Conservation (phyloP, 495 filamentous ascomycete species). For the Bacidia gigantensis region DNA sequence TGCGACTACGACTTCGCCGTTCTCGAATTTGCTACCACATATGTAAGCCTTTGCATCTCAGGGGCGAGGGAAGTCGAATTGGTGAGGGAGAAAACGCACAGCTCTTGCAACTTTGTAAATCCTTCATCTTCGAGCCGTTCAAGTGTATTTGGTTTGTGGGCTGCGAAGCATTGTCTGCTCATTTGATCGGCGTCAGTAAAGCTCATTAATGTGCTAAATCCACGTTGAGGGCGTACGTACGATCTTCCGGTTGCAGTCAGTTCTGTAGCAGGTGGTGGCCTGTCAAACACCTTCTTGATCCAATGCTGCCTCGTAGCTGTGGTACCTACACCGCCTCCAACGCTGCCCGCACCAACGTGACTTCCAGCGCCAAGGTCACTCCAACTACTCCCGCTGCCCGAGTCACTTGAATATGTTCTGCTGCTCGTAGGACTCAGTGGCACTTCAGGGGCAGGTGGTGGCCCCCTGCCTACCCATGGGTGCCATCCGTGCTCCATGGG, state of each 20-base stretch:
- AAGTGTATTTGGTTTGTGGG: background rate
- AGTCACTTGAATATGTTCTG: background rate
- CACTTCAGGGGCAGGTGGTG: background rate
- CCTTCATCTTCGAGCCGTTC: background rate
- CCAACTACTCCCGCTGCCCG: background rate
- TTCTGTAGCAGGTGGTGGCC: constrained; percentile 25
- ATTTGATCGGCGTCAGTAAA: too few relatives aligned
- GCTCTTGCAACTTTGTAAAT: background rate
- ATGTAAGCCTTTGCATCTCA: constrained; percentile 1
- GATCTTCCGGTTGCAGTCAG: constrained; percentile 24
- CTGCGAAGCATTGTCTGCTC: background rate
- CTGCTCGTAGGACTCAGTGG: background rate
- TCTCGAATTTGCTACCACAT: constrained; percentile 27
- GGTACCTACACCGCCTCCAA: background rate
- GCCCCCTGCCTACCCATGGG: background rate
- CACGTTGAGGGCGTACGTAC: background rate
- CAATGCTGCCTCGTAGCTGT: constrained; percentile 32
- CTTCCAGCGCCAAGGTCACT: background rate
- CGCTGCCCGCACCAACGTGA: background rate
- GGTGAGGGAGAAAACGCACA: background rate
- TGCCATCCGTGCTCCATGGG: background rate
- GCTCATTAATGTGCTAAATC: too few relatives aligned
- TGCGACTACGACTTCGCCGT: constrained; percentile 37
- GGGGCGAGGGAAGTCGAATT: background rate
- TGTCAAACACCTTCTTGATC: constrained; percentile 36